Evolutionary conservation across 352 stramenopile species (phyloP), one percentile per base, ranked within the genome.

Genomic region (Salisapilia sapeloensis): DNA sequence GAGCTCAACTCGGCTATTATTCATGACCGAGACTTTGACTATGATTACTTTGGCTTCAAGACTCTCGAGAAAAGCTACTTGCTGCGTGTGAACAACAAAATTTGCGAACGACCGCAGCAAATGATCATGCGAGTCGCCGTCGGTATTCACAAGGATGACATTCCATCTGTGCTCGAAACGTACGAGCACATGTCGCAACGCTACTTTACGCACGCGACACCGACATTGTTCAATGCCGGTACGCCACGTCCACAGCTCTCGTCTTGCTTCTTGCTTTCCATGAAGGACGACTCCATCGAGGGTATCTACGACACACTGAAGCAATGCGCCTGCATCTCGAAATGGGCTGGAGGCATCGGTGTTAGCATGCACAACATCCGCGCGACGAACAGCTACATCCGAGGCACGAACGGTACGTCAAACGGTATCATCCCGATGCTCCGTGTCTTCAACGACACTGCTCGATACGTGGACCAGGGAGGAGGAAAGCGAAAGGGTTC

Each of bases 341-440:
- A 99, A 64, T 98, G 96, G 64, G 95, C 94, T 0, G 95, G 95
- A 17, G 96, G 96, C 11, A 99, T 99, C 50, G 96, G 95, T 19
- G 63, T 99, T 15, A 89, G 79, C 44, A 96, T 99, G 56, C 89
- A 97, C 79, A 97, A 98, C 56, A 96, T 99, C 52, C 90, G 95
- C 24, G 90, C 93, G 4, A 95, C 78, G 9, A 82, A 95, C 50
- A 94, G 65, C 33, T 98, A 99, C 82, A 99, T 99, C 40, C 85
- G 90, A 11, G 95, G 94, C 24, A 99, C 95, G 6, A 98, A 98
- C 49, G 95, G 96, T 29, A 94, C 91, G 4, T 97, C 89, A 16
- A 99, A 99, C 47, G 96, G 96, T 10, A 96, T 99, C 47, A 94
- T 99, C 18, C 96, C 96, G 17, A 99, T 99, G 96, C 66, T 99